Conservation (phyloP, 208 protist genomes). For the Leishmania tropica region DNA sequence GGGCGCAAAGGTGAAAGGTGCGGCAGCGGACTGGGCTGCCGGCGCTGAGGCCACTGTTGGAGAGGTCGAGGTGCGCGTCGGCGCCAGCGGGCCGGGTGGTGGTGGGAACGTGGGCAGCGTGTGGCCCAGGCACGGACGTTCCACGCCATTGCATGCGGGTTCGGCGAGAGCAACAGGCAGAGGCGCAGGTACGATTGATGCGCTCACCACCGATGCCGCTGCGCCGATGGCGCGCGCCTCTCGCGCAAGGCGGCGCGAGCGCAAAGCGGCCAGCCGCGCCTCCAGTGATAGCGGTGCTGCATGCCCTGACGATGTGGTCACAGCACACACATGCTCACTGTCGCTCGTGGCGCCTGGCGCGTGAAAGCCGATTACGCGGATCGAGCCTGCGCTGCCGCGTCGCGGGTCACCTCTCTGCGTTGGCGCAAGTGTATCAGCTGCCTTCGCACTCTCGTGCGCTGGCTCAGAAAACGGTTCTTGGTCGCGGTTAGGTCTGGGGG, state of each 20-base stretch:
- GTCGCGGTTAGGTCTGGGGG: not conserved
- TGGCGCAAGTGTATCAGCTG: not conserved
- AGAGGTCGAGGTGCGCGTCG: not conserved
- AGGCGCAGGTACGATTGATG: not conserved
- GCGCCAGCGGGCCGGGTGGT: not conserved
- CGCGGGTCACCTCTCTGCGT: not conserved
- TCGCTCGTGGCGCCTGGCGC: not conserved
- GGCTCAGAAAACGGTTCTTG: not conserved
- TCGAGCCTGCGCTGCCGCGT: not conserved
- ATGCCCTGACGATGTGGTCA: not conserved
- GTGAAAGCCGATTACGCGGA: constrained; percentile 2
- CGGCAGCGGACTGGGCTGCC: too few relatives aligned
- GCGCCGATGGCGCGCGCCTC: not conserved
- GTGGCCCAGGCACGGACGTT: too few relatives aligned
- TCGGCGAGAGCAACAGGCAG: not conserved
- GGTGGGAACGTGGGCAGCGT: not conserved
- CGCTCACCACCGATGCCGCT: not conserved
- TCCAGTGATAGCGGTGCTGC: constrained; percentile 6
- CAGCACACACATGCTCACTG: not conserved
- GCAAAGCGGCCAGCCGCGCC: constrained; percentile 21
- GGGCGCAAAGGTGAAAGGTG: not conserved
- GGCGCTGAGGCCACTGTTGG: not conserved
- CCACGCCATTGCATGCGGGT: not conserved
- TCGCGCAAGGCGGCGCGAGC: constrained; percentile 6
- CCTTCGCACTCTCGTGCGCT: not conserved